These are phyloP conservation scores for Pythium brachiatum DNA, from an alignment of 352 stramenopile genomes.

Conservation along the genomic window DNA sequence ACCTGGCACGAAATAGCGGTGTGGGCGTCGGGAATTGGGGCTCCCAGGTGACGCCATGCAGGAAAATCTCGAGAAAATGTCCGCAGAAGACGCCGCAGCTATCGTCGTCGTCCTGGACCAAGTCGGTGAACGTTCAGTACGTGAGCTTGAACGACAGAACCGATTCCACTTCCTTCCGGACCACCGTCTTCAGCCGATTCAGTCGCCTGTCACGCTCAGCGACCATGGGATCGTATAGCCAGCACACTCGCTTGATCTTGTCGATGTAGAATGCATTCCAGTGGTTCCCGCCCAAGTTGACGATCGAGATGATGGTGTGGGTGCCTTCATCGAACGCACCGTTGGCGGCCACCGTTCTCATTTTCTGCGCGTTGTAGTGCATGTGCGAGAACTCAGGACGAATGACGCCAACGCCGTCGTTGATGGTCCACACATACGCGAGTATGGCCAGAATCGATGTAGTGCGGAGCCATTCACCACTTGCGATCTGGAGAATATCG, in stretches of 20 bases:
- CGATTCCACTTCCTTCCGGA: background rate
- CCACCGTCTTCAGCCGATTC: background rate
- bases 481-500: background rate
- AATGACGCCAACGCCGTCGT: background rate
- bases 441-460: background rate
- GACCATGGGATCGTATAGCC: background rate
- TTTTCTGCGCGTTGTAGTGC: background rate
- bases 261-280: background rate
- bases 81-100: background rate
- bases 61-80: background rate
- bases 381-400: background rate
- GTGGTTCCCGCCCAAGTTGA: background rate
- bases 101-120: background rate
- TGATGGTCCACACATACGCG: background rate
- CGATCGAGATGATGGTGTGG: background rate
- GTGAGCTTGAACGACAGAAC: background rate
- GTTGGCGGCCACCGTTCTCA: background rate
- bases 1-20: background rate
- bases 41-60: background rate
- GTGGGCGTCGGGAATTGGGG: background rate
- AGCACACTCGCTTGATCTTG: background rate
- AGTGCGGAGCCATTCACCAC: background rate
- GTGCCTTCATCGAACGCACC: background rate
- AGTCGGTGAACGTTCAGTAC: background rate
- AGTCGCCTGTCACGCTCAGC: background rate